Evolutionary conservation across 192 early-diverging fungal species (phyloP), one percentile per base, ranked within the genome.

Genomic region (Coemansia sp.): DNA sequence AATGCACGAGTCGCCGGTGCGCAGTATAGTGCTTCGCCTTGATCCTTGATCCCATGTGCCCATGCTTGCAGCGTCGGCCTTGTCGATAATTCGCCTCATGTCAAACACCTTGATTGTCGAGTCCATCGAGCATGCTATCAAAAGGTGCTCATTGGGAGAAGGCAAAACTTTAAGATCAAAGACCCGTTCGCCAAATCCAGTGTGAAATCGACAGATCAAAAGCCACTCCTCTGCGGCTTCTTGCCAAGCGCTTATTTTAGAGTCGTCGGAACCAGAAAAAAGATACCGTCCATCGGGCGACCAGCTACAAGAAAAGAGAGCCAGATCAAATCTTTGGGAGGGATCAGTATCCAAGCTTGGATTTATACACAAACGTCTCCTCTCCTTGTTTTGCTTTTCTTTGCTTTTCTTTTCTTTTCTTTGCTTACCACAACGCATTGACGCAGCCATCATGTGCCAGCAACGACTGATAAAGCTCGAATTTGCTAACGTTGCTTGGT

Each of bases 121-220:
- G 53, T 90, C 86, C 51, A 82, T 85, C 0, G 88, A 85, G 52
- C 86, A 89, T 2, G 86, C 85, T 20, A 89, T 65, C 23, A 89
- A 75, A 13, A 81, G 55, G 5, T 75, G 64, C 28, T 87, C 87
- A 22, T 79, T 83, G 30, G 86, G 86, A 3, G 66, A 47, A 0
- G 85, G 84, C 75, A 93, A 66, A 34, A 87, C 83, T 61, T 86
- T 86, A 18, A 89, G 85, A 64, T 87, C 87, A 73, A 93, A 93
- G 10, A 93, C 86, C 28, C 92, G 90, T 46, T 84, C 84, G n/a
- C 60, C 53, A 74, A 92, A 91, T 22, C 89, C 88, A n/a, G 84
- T 84, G 11, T 39, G 42, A 29, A 76, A 69, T 6, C 55, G 71
- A 27, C 65, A 62, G 3, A 77, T 68, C 16, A 78, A 67, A 3